A percentile compares a stretch with the other conserved stretches of the same genome.
Conservation (phyloP, 2,329 filamentous ascomycete species). For the Colletotrichum sp. region DNA sequence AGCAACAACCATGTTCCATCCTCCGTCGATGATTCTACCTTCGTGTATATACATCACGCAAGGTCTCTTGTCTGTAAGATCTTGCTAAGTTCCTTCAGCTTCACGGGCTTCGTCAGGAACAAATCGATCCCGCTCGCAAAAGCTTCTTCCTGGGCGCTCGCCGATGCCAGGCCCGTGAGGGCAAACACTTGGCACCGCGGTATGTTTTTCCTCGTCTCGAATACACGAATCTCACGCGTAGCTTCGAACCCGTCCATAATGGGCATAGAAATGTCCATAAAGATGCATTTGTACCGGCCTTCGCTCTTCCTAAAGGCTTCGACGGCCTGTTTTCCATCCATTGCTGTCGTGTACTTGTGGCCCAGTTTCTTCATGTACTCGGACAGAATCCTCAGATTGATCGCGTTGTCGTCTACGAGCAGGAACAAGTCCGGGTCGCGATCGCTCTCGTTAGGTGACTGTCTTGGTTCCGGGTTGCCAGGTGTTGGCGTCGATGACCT, state of each 20-base stretch:
- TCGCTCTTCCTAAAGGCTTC: constrained; percentile 30
- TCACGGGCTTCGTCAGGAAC: constrained; percentile 60
- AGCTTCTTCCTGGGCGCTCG: constrained; percentile 56
- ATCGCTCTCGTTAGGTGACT: not conserved
- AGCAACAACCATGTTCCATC: not conserved
- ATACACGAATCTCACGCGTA: constrained; percentile 53
- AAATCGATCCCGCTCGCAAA: constrained; percentile 58
- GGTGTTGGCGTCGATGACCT: not conserved
- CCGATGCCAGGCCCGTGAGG: constrained; percentile 56
- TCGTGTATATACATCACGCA: not conserved
- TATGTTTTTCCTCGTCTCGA: constrained; percentile 48
- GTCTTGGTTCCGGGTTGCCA: not conserved
- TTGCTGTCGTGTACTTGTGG: constrained; percentile 31
- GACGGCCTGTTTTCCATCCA: constrained; percentile 38
- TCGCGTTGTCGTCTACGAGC: constrained; percentile 46
- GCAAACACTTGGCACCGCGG: constrained; percentile 53
- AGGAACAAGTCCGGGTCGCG: constrained; percentile 26
- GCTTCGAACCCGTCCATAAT: constrained; percentile 59
- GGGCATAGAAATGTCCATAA: constrained; percentile 63
- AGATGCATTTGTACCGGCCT: constrained; percentile 30
- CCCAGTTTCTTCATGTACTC: constrained; percentile 40
- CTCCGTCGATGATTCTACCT: accelerated
- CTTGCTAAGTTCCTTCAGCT: constrained; percentile 41
- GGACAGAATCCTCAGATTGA: constrained; percentile 41
- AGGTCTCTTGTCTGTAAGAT: not conserved